Conservation (phyloP, 495 filamentous ascomycete genomes). For the Friedmanniomyces simplex region DNA sequence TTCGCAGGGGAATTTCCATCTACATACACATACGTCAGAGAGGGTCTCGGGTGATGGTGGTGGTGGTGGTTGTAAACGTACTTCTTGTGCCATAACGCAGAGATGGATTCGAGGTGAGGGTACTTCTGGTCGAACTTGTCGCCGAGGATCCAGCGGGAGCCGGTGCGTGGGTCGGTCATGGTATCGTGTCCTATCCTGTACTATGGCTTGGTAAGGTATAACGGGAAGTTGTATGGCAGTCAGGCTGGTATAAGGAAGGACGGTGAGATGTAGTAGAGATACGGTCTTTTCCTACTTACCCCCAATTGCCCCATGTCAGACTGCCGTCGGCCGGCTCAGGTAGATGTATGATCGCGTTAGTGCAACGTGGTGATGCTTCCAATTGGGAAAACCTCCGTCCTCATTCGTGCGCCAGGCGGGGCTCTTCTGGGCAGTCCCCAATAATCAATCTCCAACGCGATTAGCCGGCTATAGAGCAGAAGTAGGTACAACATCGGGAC, state of each 20-base stretch:
- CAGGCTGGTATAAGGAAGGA: too few relatives aligned
- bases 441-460: not conserved
- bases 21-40: not conserved
- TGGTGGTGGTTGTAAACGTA: not conserved
- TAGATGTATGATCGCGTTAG: too few relatives aligned
- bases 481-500: too few relatives aligned
- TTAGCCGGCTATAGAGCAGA: not conserved
- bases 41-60: not conserved
- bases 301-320: too few relatives aligned
- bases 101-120: constrained; percentile 54
- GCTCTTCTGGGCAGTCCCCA: not conserved
- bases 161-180: constrained; percentile 21
- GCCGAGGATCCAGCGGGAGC: constrained; percentile 22
- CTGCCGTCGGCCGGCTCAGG: too few relatives aligned
- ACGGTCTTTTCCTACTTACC: too few relatives aligned
- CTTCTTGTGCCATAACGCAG: constrained; percentile 63
- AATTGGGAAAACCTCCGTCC: not conserved
- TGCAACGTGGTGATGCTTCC: too few relatives aligned
- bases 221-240: not conserved
- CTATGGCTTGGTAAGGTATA: not conserved
- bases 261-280: not conserved
- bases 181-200: not conserved
- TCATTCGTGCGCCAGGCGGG: not conserved
- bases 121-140: constrained; percentile 22
- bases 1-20: constrained; percentile 48